Evolutionary conservation across 2,329 filamentous ascomycete genomes (phyloP).

Genomic region (Diaporthe velutina): DNA sequence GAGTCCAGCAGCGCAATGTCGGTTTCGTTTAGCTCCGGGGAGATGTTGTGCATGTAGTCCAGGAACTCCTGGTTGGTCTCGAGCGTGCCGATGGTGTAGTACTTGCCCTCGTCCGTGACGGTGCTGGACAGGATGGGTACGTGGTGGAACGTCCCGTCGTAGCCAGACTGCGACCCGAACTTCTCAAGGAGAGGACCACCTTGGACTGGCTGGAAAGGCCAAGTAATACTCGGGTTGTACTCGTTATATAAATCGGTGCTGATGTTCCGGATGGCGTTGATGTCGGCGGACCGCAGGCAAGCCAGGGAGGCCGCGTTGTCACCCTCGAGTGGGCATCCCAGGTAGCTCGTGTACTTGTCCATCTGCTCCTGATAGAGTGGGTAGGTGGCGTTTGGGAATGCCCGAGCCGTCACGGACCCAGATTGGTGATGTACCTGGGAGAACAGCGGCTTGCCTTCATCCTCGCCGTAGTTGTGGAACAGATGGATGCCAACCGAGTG

Average conservation of each 20-base stretch:
- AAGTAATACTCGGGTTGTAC: slow-evolving; percentile 55
- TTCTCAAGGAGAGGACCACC: slow-evolving; percentile 61
- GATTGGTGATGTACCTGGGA: slow-evolving; percentile 53
- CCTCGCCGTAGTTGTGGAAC: slow-evolving; percentile 49
- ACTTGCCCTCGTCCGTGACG: slow-evolving; percentile 53
- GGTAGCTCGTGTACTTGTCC: slow-evolving; percentile 45
- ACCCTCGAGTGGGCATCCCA: slow-evolving; percentile 46
- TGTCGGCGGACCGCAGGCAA: slow-evolving; percentile 54
- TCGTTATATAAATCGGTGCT: slow-evolving; percentile 54
- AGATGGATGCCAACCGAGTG: slow-evolving; percentile 30
- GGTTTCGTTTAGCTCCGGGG: slow-evolving; percentile 45
- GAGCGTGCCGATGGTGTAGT: slow-evolving; percentile 48
- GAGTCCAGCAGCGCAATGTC: slow-evolving; percentile 47
- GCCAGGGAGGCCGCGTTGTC: slow-evolving; percentile 50
- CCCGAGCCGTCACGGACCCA: slow-evolving; percentile 52
- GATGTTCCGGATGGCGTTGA: slow-evolving; percentile 53
- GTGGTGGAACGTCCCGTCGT: slow-evolving; percentile 53
- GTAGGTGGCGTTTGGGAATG: slow-evolving; percentile 52
- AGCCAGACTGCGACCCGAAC: slow-evolving; percentile 55
- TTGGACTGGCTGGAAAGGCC: slow-evolving; percentile 63
- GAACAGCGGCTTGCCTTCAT: slow-evolving; percentile 49
- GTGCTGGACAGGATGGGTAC: slow-evolving; percentile 54
- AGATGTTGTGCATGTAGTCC: slow-evolving; percentile 52
- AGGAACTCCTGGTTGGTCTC: slow-evolving; percentile 53
- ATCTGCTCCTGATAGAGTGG: slow-evolving; percentile 51